These are phyloP conservation scores for Comarum palustre DNA, from an alignment of 306 rosid genomes.

Conservation along the genomic window DNA sequence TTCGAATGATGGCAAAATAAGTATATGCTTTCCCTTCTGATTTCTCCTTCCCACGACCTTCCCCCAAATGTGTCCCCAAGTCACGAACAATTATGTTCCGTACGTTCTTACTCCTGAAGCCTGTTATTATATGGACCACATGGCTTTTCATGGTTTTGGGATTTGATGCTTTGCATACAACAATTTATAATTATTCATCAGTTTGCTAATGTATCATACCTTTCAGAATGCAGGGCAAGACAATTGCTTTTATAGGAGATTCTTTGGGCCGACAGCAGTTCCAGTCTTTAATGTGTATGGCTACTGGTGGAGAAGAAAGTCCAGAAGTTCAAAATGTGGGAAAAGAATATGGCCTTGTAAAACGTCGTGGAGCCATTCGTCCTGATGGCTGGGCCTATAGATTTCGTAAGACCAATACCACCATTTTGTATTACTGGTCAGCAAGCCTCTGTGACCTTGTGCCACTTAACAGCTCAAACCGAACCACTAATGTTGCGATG, in stretches of 20 bases:
- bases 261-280: conserved; percentile 91
- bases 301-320: conserved; percentile 64
- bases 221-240: conserved; percentile 86
- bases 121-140: background rate
- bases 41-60: background rate
- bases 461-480: conserved; percentile 53
- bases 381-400: conserved; percentile 96
- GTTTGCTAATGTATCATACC: conserved; percentile 29
- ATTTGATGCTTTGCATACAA: background rate
- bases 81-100: background rate
- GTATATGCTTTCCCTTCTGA: background rate
- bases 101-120: background rate
- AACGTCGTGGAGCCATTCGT: conserved; percentile 74
- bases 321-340: conserved; percentile 71
- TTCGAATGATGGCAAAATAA: background rate
- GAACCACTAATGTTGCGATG: conserved; percentile 60
- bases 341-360: conserved; percentile 65
- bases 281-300: conserved; percentile 94
- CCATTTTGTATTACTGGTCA: conserved; percentile 89
- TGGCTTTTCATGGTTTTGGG: background rate
- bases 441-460: conserved; percentile 77
- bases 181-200: background rate
- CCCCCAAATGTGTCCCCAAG: background rate
- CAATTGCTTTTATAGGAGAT: conserved; percentile 84
- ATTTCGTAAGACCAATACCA: conserved; percentile 71